phyloP scores from a whole-genome alignment of 768 basidiomycete genomes.

The Sporobolomyces pararoseus region DNA sequence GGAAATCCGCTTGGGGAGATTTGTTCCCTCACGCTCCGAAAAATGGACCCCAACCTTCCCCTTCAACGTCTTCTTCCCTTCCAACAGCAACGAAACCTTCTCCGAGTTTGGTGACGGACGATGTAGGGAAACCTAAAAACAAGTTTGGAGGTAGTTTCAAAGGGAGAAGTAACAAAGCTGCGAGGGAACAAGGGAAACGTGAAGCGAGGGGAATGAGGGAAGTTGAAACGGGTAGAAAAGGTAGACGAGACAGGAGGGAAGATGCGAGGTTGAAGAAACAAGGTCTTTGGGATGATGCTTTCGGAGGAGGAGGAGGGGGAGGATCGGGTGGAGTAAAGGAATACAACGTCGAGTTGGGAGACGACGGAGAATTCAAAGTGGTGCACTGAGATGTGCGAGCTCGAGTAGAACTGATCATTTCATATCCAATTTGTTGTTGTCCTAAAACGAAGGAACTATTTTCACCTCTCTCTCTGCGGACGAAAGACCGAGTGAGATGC shows the following conservation, averaged over 20 bases:
- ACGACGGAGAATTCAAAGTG: conserved; percentile 22
- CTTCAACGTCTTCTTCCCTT: conserved; percentile 8
- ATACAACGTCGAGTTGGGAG: conserved; percentile 23
- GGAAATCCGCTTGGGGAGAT: conserved; percentile 91
- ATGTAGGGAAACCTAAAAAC: conserved; percentile 1
- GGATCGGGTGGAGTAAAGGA: conserved; percentile 10
- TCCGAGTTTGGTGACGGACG: not conserved
- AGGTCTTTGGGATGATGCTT: not conserved
- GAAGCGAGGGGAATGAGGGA: conserved; percentile 24
- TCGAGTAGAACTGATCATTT: not conserved
- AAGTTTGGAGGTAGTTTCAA: conserved; percentile 35
- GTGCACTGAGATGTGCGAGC: not conserved
- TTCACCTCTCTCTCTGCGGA: not conserved
- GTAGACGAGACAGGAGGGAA: conserved; percentile 8
- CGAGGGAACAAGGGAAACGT: conserved; percentile 25
- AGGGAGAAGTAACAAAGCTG: conserved; percentile 32
- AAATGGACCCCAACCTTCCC: conserved; percentile 39
- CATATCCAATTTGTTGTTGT: conserved; percentile 1
- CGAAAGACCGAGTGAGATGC: too few relatives aligned
- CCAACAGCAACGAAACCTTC: not conserved
- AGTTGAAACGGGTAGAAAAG: conserved; percentile 7
- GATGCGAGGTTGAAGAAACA: conserved; percentile 6
- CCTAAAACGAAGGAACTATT: not conserved
- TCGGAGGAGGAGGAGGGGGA: not conserved
- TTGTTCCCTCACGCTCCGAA: conserved; percentile 86